phyloP scores from a whole-genome alignment of 1,284 basidiomycete species.

The Ustilago esculenta region DNA sequence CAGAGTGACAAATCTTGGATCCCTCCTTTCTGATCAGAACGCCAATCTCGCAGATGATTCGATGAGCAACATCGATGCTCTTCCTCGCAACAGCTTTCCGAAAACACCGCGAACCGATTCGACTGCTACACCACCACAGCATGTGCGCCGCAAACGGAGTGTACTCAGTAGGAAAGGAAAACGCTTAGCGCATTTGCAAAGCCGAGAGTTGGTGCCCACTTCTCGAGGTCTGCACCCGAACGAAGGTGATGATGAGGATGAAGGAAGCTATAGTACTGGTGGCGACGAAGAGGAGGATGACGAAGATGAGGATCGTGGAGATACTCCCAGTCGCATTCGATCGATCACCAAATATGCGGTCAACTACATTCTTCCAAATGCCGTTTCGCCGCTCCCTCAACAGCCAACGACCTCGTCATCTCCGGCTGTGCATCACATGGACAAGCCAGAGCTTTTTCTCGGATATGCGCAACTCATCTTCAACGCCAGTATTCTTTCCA shows the following conservation, averaged over 20 bases:
- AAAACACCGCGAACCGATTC: constrained; percentile 2
- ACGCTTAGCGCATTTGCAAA: constrained; percentile 41
- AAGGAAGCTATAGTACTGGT: constrained; percentile 22
- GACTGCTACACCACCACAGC: constrained; percentile 7
- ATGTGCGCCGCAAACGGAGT: constrained; percentile 29
- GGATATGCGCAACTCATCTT: constrained; percentile 84
- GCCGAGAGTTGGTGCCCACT: constrained; percentile 25
- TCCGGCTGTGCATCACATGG: constrained; percentile 26
- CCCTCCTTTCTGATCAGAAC: constrained; percentile 3
- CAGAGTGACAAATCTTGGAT: constrained; percentile 4
- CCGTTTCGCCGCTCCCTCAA: constrained; percentile 21
- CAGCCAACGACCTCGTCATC: constrained; percentile 4
- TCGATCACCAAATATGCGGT: constrained; percentile 50
- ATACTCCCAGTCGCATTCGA: constrained; percentile 35
- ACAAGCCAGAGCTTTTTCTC: constrained; percentile 53
- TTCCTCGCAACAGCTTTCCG: background rate
- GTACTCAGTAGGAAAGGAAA: constrained; percentile 48
- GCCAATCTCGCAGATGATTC: constrained; percentile 33
- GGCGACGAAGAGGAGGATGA: constrained; percentile 25
- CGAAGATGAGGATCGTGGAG: constrained; percentile 4
- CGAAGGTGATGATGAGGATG: constrained; percentile 1
- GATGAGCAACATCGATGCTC: constrained; percentile 21
- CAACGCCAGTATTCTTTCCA: constrained; percentile 84
- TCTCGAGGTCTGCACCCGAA: constrained; percentile 3
- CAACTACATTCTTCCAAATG: constrained; percentile 46